Evolutionary conservation across 441 rosid species (phyloP).

Genomic region (Populus hybrid): DNA sequence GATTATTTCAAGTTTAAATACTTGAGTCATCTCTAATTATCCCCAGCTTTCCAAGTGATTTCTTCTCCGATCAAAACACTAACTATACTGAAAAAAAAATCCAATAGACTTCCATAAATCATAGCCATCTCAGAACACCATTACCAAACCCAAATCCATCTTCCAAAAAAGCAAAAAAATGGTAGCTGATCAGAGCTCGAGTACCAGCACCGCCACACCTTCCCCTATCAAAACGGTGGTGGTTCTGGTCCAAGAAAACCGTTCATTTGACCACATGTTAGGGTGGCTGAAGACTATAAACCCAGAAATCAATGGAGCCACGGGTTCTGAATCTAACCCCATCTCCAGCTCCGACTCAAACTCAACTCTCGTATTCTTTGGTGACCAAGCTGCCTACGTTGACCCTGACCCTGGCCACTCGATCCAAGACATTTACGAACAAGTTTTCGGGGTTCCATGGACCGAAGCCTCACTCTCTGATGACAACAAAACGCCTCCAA

Average conservation of each 20-base stretch:
- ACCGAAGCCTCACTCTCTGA: constrained; percentile 16
- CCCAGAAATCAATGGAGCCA: constrained; percentile 72
- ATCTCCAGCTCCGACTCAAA: constrained; percentile 51
- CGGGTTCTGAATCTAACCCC: constrained; percentile 75
- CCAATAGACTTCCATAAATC: neutral
- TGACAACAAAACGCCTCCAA: constrained; percentile 32
- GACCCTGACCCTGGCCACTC: constrained; percentile 94
- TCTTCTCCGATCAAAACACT: constrained; percentile 8
- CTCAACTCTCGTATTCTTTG: constrained; percentile 43
- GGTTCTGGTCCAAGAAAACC: constrained; percentile 80
- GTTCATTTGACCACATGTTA: constrained; percentile 82
- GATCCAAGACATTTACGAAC: constrained; percentile 83
- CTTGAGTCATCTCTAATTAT: no score
- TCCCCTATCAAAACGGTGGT: constrained; percentile 81
- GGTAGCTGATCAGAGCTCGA: constrained; percentile 31
- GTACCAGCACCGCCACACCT: constrained; percentile 22
- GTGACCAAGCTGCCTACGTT: constrained; percentile 52
- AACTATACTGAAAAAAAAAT: neutral
- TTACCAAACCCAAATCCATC: neutral
- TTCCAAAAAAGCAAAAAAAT: neutral
- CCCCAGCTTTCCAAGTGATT: neutral
- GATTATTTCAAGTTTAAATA: no score
- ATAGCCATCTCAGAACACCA: neutral
- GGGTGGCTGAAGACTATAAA: constrained; percentile 84
- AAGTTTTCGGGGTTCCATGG: constrained; percentile 71